Base-by-base conservation (phyloP, 108 stramenopile species). In the Halocafeteria seosinensis region DNA sequence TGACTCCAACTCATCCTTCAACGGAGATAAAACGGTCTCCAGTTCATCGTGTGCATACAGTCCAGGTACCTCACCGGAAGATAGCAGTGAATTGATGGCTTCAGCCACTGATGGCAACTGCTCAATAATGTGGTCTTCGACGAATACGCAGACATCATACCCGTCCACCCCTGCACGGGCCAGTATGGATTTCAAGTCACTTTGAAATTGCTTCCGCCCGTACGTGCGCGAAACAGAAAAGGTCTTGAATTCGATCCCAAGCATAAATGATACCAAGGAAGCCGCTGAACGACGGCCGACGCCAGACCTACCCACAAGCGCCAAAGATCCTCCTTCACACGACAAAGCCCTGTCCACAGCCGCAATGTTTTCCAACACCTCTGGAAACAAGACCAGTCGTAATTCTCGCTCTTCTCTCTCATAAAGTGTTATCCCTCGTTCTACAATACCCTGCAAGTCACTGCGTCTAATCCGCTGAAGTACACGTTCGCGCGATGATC, bases 371-470 rank as follows among this genome's bases (percentile, higher is more conserved):
- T 74, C 61, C 25, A 74, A 47, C 13, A 71, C 52, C 35, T 71
- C 59, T 25, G 62, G 42, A 27, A 82, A 78, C 1, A 82, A 58
- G 0, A 64, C 50, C 58, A 81, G 69, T 36, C 70, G 50, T 26
- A 82, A 69, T 26, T 78, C 75, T 33, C 64, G 28, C 62, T 78
- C 79, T 62, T 82, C 81, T 13, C 81, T 72, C 65, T 81, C 78
- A 37, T 73, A 82, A 53, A 76, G 68, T 31, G 77, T 38, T 3
- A 78, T 33, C 60, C 71, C 78, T 30, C 76, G 75, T 50, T 67
- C 37, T 0, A 77, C 78, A 24, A 59, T 37, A 3, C 65, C 62
- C 34, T 68, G 67, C 29, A 77, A 76, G 3, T 75, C 78, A 5
- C 50, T 62, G n/a, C 50, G 24, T 11, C 37, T 52, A 28, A 73